Conservation (phyloP, 306 rosid genomes). For the Parietaria judaica region DNA sequence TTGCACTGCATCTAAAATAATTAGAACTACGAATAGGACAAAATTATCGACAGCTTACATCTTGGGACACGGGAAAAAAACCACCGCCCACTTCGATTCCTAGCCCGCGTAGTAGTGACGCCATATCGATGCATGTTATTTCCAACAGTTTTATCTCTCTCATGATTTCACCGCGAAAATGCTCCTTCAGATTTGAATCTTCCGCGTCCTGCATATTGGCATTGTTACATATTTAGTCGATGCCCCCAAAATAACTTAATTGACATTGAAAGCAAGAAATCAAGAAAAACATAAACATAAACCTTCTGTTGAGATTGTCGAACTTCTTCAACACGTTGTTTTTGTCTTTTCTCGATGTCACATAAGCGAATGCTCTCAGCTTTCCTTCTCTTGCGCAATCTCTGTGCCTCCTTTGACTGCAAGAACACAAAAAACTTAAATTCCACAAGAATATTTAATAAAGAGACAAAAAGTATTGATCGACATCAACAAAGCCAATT, state of each 20-base stretch:
- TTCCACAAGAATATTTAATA: neutral
- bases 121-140: conserved; percentile 53
- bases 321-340: conserved; percentile 83
- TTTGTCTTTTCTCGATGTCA: conserved; percentile 79
- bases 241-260: neutral
- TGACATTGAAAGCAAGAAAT: neutral
- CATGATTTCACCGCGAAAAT: conserved; percentile 60
- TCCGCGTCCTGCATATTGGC: conserved; percentile 68
- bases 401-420: conserved; percentile 83
- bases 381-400: conserved; percentile 71
- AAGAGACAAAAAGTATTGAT: neutral
- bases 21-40: neutral
- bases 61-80: conserved; percentile 33
- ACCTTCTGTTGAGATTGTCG: conserved; percentile 95
- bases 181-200: conserved; percentile 64
- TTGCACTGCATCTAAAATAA: neutral
- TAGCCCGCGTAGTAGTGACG: conserved; percentile 72
- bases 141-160: conserved; percentile 57
- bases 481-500: neutral
- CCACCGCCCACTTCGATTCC: conserved; percentile 68
- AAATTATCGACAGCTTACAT: conserved; percentile 36
- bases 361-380: conserved; percentile 57
- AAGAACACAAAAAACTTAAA: conserved; percentile 5
- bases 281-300: conserved; percentile 15
- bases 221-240: conserved; percentile 13